Conservation (phyloP, 495 filamentous ascomycete genomes). For the Pseudoneurospora amorphoporcata region DNA sequence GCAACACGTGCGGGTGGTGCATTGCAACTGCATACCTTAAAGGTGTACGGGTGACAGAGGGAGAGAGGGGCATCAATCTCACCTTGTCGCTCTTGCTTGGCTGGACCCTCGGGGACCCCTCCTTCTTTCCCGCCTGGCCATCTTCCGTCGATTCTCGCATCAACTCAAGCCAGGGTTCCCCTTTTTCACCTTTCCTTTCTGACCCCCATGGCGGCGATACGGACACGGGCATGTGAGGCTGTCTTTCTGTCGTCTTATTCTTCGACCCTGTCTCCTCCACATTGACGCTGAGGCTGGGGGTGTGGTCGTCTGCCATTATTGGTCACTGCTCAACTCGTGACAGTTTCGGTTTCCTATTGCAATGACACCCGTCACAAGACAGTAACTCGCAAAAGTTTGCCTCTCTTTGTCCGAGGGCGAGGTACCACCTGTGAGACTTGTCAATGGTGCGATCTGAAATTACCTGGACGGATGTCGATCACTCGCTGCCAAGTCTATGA, state of each 20-base stretch:
- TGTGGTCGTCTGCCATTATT: not conserved
- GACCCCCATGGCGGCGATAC: not conserved
- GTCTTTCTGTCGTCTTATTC: not conserved
- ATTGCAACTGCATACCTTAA: not conserved
- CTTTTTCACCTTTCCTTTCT: not conserved
- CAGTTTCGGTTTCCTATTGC: not conserved
- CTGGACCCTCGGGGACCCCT: not conserved
- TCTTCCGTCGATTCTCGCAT: not conserved
- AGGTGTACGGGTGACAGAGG: not conserved
- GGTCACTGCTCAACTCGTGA: not conserved
- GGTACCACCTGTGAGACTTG: slow-evolving; percentile 3
- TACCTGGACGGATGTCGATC: not conserved
- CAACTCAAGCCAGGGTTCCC: not conserved
- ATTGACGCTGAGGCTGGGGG: not conserved
- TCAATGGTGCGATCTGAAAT: slow-evolving; percentile 3
- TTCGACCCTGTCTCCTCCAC: not conserved
- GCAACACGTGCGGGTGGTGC: not conserved
- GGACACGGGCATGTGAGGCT: not conserved
- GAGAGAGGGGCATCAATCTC: not conserved
- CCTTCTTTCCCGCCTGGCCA: not conserved
- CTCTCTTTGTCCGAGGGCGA: not conserved
- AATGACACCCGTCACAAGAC: not conserved
- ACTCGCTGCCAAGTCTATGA: not conserved
- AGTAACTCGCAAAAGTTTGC: not conserved
- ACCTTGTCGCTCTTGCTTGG: not conserved